Percentiles rank a stretch among this genome's conserved stretches.
phyloP scores from a whole-genome alignment of 257 asterid species.

The Euphrasia confusa region DNA sequence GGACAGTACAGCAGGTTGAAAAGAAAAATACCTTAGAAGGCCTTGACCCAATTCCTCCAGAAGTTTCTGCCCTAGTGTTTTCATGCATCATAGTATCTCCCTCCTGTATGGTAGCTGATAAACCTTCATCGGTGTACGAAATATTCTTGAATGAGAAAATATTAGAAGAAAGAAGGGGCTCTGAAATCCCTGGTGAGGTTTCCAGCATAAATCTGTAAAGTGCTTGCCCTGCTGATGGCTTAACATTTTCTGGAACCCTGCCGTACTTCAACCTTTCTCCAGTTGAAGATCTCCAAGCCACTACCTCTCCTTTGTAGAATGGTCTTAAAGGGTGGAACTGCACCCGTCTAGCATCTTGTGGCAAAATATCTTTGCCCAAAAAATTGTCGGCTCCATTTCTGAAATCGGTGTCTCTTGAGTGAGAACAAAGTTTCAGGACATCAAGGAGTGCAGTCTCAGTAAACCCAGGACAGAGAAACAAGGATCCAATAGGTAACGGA shows the following conservation, averaged over 20 bases:
- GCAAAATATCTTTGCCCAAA: constrained; percentile 68
- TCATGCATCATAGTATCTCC: constrained; percentile 31
- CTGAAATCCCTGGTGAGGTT: constrained; percentile 52
- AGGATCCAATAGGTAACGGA: constrained; percentile 68
- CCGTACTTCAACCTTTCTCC: constrained; percentile 90
- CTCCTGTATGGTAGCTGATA: constrained; percentile 36
- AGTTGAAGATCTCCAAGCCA: constrained; percentile 84
- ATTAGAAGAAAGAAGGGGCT: constrained; percentile 67
- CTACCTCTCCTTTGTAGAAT: constrained; percentile 85
- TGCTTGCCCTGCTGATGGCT: constrained; percentile 90
- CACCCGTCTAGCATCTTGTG: constrained; percentile 84
- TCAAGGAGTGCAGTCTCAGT: constrained; percentile 58
- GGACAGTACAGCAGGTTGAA: constrained; percentile 13
- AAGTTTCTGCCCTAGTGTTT: constrained; percentile 36
- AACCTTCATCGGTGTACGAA: constrained; percentile 42
- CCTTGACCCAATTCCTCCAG: constrained; percentile 42
- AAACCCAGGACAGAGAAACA: constrained; percentile 68
- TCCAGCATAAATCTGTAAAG: constrained; percentile 75
- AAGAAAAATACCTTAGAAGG: constrained; percentile 50
- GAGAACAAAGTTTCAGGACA: constrained; percentile 61
- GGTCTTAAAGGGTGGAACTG: constrained; percentile 95
- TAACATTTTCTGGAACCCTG: constrained; percentile 75
- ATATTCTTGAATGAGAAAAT: constrained; percentile 83
- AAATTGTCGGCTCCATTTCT: constrained; percentile 41
- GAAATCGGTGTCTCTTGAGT: constrained; percentile 35